These are phyloP conservation scores for Coffea humblotiana DNA, from an alignment of 305 asterid genomes.

Conservation along the genomic window DNA sequence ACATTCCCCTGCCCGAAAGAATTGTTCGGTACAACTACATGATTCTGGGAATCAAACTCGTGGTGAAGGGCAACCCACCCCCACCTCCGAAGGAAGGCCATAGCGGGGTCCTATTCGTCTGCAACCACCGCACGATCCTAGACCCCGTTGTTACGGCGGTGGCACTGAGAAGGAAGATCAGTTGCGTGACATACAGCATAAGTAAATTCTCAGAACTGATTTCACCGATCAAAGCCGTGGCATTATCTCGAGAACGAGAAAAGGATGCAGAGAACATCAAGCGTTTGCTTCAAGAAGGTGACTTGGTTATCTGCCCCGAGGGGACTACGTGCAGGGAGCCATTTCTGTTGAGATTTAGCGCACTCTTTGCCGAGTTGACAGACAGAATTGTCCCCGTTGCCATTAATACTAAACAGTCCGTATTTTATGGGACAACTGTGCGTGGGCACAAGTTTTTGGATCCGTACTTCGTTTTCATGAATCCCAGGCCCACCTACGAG, in stretches of 20 bases:
- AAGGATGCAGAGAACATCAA: slow-evolving; percentile 71
- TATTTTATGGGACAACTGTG: slow-evolving; percentile 79
- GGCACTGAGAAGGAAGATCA: slow-evolving; percentile 82
- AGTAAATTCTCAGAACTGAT: slow-evolving; percentile 81
- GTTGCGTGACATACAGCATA: slow-evolving; percentile 89
- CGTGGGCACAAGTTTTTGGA: slow-evolving; percentile 73
- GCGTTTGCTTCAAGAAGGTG: slow-evolving; percentile 73
- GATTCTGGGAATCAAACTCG: slow-evolving; percentile 70
- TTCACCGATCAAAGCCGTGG: slow-evolving; percentile 85
- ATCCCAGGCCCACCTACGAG: slow-evolving; percentile 83
- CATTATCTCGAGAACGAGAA: slow-evolving; percentile 72
- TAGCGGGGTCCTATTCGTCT: slow-evolving; percentile 72
- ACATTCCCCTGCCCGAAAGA: slow-evolving; percentile 69
- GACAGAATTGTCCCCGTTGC: slow-evolving; percentile 90
- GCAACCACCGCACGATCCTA: slow-evolving; percentile 88
- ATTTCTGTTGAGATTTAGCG: slow-evolving; percentile 75
- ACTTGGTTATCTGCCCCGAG: slow-evolving; percentile 79
- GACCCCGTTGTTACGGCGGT: slow-evolving; percentile 88
- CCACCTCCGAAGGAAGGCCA: slow-evolving; percentile 64
- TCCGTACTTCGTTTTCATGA: slow-evolving; percentile 92
- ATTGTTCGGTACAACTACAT: slow-evolving; percentile 60
- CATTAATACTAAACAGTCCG: slow-evolving; percentile 59
- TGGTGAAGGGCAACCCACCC: slow-evolving; percentile 81
- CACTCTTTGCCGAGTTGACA: slow-evolving; percentile 81
- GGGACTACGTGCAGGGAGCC: slow-evolving; percentile 92